Conservation (phyloP, 768 basidiomycete genomes). For the Pleurotus cornucopiae region DNA sequence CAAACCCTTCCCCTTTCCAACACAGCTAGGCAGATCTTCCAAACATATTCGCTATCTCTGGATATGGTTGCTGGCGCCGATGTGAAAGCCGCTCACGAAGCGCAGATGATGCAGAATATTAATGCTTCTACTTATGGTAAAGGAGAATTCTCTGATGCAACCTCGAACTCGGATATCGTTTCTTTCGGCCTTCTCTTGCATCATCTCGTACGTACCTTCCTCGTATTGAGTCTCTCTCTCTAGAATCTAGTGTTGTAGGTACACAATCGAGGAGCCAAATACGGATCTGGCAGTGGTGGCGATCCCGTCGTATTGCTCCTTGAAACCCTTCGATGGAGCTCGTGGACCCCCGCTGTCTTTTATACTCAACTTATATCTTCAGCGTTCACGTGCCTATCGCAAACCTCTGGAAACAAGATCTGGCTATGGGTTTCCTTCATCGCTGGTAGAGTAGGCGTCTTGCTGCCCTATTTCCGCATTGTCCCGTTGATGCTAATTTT, state of each 20-base stretch:
- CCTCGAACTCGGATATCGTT: conserved; percentile 61
- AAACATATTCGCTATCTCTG: conserved; percentile 55
- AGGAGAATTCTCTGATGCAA: conserved; percentile 50
- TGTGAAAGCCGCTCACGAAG: conserved; percentile 63
- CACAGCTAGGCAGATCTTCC: conserved; percentile 52
- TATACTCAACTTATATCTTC: conserved; percentile 66
- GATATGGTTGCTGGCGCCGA: conserved; percentile 65
- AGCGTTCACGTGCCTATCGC: conserved; percentile 58
- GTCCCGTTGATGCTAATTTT: neutral
- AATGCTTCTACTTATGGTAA: conserved; percentile 52
- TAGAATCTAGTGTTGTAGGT: conserved; percentile 35
- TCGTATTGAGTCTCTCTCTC: neutral
- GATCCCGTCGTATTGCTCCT: conserved; percentile 53
- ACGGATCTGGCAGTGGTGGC: conserved; percentile 56
- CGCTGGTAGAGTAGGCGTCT: conserved; percentile 56
- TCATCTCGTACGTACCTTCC: conserved; percentile 44
- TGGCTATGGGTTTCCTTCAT: conserved; percentile 69
- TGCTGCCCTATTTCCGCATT: conserved; percentile 1
- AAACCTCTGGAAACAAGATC: conserved; percentile 31
- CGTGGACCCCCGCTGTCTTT: conserved; percentile 60
- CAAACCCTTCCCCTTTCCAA: conserved; percentile 48
- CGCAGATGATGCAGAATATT: conserved; percentile 64
- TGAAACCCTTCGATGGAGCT: conserved; percentile 54
- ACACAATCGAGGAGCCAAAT: conserved; percentile 50
- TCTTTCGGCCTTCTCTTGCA: conserved; percentile 60